Conservation (phyloP, 805 yeast genomes). For the Soucietia sequanensis region DNA sequence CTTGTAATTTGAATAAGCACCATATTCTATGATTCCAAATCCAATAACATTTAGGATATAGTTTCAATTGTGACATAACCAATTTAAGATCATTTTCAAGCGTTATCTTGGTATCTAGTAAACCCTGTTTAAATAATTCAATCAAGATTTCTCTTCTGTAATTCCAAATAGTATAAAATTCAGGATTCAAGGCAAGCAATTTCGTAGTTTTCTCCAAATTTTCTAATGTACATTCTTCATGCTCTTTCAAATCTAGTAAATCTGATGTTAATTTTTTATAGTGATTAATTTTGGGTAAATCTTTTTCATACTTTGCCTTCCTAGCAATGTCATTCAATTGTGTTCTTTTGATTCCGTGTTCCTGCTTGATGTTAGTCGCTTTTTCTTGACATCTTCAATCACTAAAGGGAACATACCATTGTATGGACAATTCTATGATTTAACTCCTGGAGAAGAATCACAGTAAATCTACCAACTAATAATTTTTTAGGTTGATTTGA, state of each 20-base stretch:
- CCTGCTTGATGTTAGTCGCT: conserved; percentile 20
- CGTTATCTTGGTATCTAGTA: conserved; percentile 9
- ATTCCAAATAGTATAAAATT: conserved; percentile 88
- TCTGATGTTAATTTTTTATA: conserved; percentile 48
- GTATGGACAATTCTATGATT: background rate
- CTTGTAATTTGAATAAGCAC: conserved; percentile 53
- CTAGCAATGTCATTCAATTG: conserved; percentile 56
- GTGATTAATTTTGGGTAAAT: conserved; percentile 55
- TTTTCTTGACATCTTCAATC: no score
- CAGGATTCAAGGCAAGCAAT: conserved; percentile 72
- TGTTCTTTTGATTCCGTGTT: conserved; percentile 74
- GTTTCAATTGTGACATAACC: conserved; percentile 54
- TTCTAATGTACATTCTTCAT: conserved; percentile 18
- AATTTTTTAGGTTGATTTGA: no score
- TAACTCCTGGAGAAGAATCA: no score
- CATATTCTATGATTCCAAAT: conserved; percentile 92
- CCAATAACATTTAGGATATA: conserved; percentile 91
- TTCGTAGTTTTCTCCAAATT: conserved; percentile 54
- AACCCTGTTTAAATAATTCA: conserved; percentile 19
- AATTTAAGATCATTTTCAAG: conserved; percentile 61
- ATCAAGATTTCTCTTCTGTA: conserved; percentile 70
- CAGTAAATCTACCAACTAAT: no score
- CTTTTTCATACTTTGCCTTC: conserved; percentile 51
- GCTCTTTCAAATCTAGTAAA: conserved; percentile 35
- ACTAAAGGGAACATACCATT: conserved; percentile 3